Percentiles rank a stretch among this genome's conserved stretches.
phyloP scores from a whole-genome alignment of 495 filamentous ascomycete genomes.

The Staphylotrichum longicolle region DNA sequence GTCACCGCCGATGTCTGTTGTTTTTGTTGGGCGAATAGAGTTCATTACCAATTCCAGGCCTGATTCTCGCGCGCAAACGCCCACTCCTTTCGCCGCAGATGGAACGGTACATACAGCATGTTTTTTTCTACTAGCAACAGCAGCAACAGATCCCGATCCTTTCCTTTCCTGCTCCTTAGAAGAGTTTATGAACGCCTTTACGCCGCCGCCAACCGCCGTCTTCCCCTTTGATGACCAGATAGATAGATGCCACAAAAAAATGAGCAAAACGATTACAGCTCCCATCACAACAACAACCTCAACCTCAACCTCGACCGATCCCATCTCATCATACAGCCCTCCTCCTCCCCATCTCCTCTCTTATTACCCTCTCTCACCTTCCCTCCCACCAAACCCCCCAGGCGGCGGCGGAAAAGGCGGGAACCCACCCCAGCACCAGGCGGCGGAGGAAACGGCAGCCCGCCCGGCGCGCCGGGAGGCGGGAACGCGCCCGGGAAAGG shows the following conservation, averaged over 20 bases:
- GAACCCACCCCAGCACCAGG: conserved; percentile 11
- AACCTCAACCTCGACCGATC: too few relatives aligned
- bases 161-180: too few relatives aligned
- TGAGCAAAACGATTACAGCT: too few relatives aligned
- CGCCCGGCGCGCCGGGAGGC: conserved; percentile 17
- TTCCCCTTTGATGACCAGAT: background rate
- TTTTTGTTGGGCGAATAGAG: too few relatives aligned
- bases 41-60: too few relatives aligned
- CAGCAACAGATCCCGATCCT: too few relatives aligned
- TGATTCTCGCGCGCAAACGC: too few relatives aligned
- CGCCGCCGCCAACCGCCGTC: background rate
- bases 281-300: too few relatives aligned
- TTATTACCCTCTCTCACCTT: conserved; percentile 21
- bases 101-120: too few relatives aligned
- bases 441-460: conserved; percentile 16
- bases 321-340: background rate
- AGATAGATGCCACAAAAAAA: background rate
- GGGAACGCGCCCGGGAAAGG: conserved; percentile 40
- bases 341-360: background rate
- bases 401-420: conserved; percentile 40
- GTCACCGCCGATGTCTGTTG: too few relatives aligned
- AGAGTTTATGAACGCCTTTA: background rate
- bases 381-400: conserved; percentile 36
- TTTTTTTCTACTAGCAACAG: too few relatives aligned
- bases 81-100: too few relatives aligned